Conservation (phyloP, 2,329 filamentous ascomycete genomes). For the Chaetomium strumarium region DNA sequence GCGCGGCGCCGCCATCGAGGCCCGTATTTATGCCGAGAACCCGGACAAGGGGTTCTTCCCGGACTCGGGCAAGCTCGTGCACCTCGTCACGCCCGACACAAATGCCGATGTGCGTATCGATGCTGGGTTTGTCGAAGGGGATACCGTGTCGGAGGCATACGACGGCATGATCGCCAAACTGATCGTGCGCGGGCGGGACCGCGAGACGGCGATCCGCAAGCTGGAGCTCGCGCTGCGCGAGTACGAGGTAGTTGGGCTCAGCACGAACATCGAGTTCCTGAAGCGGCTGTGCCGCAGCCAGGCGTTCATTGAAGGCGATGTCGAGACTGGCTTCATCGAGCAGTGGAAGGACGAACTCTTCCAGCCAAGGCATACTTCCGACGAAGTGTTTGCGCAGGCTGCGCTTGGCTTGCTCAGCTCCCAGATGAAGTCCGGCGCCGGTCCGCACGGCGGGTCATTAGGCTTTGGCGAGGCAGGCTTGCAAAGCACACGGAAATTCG, state of each 20-base stretch:
- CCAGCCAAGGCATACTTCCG: slow-evolving; percentile 49
- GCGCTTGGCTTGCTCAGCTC: slow-evolving; percentile 66
- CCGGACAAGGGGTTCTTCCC: slow-evolving; percentile 89
- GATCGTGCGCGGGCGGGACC: slow-evolving; percentile 76
- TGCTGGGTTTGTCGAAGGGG: slow-evolving; percentile 84
- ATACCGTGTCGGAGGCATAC: slow-evolving; percentile 89
- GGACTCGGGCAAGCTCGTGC: slow-evolving; percentile 81
- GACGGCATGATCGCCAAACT: slow-evolving; percentile 99
- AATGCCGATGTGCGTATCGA: slow-evolving; percentile 80
- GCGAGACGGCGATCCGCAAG: slow-evolving; percentile 76
- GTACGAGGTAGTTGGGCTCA: slow-evolving; percentile 88
- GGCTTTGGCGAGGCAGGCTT: slow-evolving; percentile 45
- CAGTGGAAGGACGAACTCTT: slow-evolving; percentile 82
- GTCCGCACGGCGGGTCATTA: slow-evolving; percentile 45
- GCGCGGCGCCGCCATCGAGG: slow-evolving; percentile 86
- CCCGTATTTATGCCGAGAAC: slow-evolving; percentile 93
- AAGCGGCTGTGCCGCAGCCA: slow-evolving; percentile 78
- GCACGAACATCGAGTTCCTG: slow-evolving; percentile 95
- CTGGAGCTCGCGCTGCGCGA: slow-evolving; percentile 73
- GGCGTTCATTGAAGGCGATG: slow-evolving; percentile 78
- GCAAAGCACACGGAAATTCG: slow-evolving; percentile 42
- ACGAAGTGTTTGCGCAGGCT: slow-evolving; percentile 80
- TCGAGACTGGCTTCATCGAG: slow-evolving; percentile 94
- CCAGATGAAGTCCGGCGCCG: slow-evolving; percentile 30
- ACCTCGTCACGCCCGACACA: slow-evolving; percentile 67